These are phyloP conservation scores for Yamadazyma aaseri DNA, from an alignment of 1,139 yeast species.

Conservation along the genomic window DNA sequence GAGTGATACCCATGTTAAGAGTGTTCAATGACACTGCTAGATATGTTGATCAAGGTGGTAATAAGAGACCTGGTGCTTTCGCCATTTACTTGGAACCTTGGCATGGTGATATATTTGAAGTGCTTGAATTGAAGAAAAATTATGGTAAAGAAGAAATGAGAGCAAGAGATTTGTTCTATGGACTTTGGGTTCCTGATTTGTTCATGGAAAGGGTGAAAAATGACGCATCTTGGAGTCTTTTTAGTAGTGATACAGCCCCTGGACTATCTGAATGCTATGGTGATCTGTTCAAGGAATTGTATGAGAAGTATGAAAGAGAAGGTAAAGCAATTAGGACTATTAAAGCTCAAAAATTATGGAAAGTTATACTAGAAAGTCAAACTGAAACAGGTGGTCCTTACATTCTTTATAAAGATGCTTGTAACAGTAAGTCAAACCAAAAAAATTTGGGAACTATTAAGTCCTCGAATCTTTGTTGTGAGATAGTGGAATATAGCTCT, in stretches of 20 bases:
- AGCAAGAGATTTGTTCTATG: slow-evolving; percentile 57
- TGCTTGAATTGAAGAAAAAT: slow-evolving; percentile 51
- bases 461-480: slow-evolving; percentile 60
- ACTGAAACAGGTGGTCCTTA: slow-evolving; percentile 63
- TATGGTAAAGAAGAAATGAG: slow-evolving; percentile 58
- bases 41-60: slow-evolving; percentile 64
- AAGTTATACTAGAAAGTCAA: slow-evolving; percentile 52
- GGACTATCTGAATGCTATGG: slow-evolving; percentile 53
- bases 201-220: slow-evolving; percentile 55
- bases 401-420: slow-evolving; percentile 56
- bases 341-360: slow-evolving; percentile 56
- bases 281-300: slow-evolving; percentile 45
- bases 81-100: slow-evolving; percentile 63
- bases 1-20: slow-evolving; percentile 57
- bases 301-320: slow-evolving; percentile 45
- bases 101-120: slow-evolving; percentile 57
- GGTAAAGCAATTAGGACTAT: slow-evolving; percentile 36
- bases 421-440: slow-evolving; percentile 54
- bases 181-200: slow-evolving; percentile 59
- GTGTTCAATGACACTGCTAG: slow-evolving; percentile 61
- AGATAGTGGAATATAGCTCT: slow-evolving; percentile 54
- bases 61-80: slow-evolving; percentile 62
- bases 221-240: slow-evolving; percentile 51
- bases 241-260: slow-evolving; percentile 54
- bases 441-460: slow-evolving; percentile 55